phyloP scores from a whole-genome alignment of 768 basidiomycete genomes.

The Rhizopogon roseolus region DNA sequence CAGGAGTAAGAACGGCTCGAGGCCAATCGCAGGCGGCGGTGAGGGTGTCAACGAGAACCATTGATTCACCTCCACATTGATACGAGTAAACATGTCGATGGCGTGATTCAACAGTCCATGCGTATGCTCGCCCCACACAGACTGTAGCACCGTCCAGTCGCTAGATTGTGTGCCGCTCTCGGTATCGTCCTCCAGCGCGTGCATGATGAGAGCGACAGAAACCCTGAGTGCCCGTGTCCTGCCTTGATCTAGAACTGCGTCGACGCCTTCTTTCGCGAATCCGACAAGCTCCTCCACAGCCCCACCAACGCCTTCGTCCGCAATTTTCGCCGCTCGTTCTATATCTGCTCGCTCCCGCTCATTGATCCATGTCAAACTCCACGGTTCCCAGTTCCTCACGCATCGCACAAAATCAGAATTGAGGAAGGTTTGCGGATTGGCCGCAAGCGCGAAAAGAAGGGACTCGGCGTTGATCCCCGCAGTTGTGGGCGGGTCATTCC shows the following conservation, averaged over 20 bases:
- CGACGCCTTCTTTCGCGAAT: slow-evolving; percentile 27
- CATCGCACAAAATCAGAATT: slow-evolving; percentile 54
- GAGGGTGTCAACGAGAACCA: slow-evolving; percentile 43
- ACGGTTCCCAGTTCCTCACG: slow-evolving; percentile 55
- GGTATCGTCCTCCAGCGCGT: slow-evolving; percentile 46
- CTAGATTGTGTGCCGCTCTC: slow-evolving; percentile 24
- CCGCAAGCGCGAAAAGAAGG: slow-evolving; percentile 55
- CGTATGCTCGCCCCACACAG: slow-evolving; percentile 55
- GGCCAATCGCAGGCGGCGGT: slow-evolving; percentile 30
- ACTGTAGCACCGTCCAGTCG: slow-evolving; percentile 50
- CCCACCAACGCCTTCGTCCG: slow-evolving; percentile 58
- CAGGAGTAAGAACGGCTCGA: slow-evolving; percentile 52
- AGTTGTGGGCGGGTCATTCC: slow-evolving; percentile 55
- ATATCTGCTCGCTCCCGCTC: slow-evolving; percentile 56
- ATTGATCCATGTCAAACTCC: slow-evolving; percentile 57
- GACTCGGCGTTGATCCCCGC: slow-evolving; percentile 67
- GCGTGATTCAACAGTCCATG: slow-evolving; percentile 57
- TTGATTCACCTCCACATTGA: slow-evolving; percentile 48
- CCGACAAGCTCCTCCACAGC: slow-evolving; percentile 57
- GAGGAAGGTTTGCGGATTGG: slow-evolving; percentile 57
- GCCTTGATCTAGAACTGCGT: slow-evolving; percentile 39
- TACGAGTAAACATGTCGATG: slow-evolving; percentile 43
- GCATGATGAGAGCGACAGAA: slow-evolving; percentile 51
- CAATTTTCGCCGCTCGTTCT: slow-evolving; percentile 60
- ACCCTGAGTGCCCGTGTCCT: slow-evolving; percentile 59